Evolutionary conservation across 2,329 filamentous ascomycete species (phyloP).

Genomic region (Pochonia chlamydosporia): DNA sequence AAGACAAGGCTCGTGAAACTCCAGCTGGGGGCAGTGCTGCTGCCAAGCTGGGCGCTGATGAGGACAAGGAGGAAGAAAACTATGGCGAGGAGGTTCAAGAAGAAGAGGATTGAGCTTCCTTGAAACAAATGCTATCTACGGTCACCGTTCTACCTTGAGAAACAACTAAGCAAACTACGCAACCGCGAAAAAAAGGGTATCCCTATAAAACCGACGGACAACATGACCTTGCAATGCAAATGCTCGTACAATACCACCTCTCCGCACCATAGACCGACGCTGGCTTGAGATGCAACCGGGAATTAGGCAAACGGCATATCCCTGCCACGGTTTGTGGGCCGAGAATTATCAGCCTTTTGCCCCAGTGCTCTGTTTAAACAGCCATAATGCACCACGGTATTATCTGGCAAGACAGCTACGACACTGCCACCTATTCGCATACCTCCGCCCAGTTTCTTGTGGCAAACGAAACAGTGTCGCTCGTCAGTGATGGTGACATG

Average conservation of each 20-base stretch:
- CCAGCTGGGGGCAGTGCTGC: conserved; percentile 11
- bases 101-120: conserved; percentile 46
- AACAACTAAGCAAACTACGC: background rate
- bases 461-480: conserved; percentile 82
- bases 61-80: conserved; percentile 63
- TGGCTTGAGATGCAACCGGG: background rate
- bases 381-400: conserved; percentile 74
- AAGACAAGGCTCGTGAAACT: conserved; percentile 53
- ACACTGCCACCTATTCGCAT: conserved; percentile 90
- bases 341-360: conserved; percentile 24
- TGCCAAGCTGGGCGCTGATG: conserved; percentile 33
- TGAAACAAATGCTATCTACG: background rate
- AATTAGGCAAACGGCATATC: conserved; percentile 20
- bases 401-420: conserved; percentile 83
- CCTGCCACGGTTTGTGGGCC: conserved; percentile 31
- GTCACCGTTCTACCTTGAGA: background rate
- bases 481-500: conserved; percentile 83
- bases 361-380: conserved; percentile 54
- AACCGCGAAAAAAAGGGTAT: conserved; percentile 14
- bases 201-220: conserved; percentile 13
- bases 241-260: conserved; percentile 13
- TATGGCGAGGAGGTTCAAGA: conserved; percentile 82
- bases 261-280: background rate
- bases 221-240: conserved; percentile 12
- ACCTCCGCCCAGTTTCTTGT: conserved; percentile 78